Conservation (phyloP, 2,329 filamentous ascomycete genomes). For the Monilinia aucupariae region DNA sequence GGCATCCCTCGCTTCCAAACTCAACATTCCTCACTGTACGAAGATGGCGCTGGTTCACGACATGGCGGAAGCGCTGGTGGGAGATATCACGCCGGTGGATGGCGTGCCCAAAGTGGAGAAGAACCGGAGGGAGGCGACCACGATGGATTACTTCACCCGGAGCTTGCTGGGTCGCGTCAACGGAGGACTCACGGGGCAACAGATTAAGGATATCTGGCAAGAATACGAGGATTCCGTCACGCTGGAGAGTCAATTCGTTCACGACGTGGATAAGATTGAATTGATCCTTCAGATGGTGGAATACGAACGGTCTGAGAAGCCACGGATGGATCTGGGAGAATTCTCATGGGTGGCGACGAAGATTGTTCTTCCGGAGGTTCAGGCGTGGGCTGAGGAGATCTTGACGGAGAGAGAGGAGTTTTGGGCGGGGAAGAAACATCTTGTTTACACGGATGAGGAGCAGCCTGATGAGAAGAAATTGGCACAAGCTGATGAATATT, state of each 20-base stretch:
- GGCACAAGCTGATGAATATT: slow-evolving; percentile 19
- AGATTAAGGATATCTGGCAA: slow-evolving; percentile 79
- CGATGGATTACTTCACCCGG: slow-evolving; percentile 82
- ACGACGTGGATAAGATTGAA: slow-evolving; percentile 97
- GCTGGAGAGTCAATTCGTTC: slow-evolving; percentile 80
- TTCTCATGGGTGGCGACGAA: slow-evolving; percentile 73
- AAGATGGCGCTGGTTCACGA: slow-evolving; percentile 96
- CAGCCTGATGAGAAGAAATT: slow-evolving; percentile 7
- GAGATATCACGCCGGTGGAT: slow-evolving; percentile 94
- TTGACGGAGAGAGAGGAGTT: slow-evolving; percentile 69
- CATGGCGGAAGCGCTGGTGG: slow-evolving; percentile 92
- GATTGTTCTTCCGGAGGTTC: slow-evolving; percentile 71
- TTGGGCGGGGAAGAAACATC: slow-evolving; percentile 49
- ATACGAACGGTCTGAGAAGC: slow-evolving; percentile 69
- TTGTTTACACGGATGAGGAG: background rate
- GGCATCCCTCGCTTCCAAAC: slow-evolving; percentile 58
- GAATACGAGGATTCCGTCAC: slow-evolving; percentile 91
- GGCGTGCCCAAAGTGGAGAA: slow-evolving; percentile 82
- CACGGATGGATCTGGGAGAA: slow-evolving; percentile 69
- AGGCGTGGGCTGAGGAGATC: slow-evolving; percentile 71
- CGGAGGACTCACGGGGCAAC: slow-evolving; percentile 61
- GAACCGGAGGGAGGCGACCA: slow-evolving; percentile 74
- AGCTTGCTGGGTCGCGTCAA: slow-evolving; percentile 68
- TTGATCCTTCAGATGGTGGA: slow-evolving; percentile 92
- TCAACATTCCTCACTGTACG: slow-evolving; percentile 79